These are phyloP conservation scores for Pisolithus albus DNA, from an alignment of 768 basidiomycete species.

Conservation along the genomic window DNA sequence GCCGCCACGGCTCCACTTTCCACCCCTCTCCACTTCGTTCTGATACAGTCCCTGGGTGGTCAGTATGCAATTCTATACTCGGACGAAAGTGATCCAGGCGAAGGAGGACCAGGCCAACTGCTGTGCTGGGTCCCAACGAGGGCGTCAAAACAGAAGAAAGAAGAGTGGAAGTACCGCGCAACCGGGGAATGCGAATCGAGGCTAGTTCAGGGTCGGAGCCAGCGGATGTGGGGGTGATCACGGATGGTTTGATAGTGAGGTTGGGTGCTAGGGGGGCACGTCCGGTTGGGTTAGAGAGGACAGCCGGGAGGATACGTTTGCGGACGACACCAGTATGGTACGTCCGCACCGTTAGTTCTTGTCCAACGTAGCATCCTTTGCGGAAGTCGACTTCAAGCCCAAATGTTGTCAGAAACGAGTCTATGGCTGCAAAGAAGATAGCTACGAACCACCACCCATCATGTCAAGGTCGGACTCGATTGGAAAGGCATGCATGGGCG, in stretches of 20 bases:
- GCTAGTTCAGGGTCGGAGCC: slow-evolving; percentile 22
- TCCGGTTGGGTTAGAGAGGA: slow-evolving; percentile 29
- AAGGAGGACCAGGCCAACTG: slow-evolving; percentile 72
- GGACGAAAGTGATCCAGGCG: slow-evolving; percentile 59
- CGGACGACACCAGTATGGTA: slow-evolving; percentile 90
- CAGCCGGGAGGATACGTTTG: slow-evolving; percentile 85
- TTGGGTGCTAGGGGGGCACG: slow-evolving; percentile 12
- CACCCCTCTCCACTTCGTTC: slow-evolving; percentile 25
- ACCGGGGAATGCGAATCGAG: slow-evolving; percentile 38
- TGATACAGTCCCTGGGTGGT: slow-evolving; percentile 16
- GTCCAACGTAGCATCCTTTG: slow-evolving; percentile 97
- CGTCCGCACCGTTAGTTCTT: slow-evolving; percentile 94
- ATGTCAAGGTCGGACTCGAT: slow-evolving; percentile 93
- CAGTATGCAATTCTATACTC: slow-evolving; percentile 15
- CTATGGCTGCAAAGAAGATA: slow-evolving; percentile 4
- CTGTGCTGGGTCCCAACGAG: slow-evolving; percentile 16
- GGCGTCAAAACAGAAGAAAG: slow-evolving; percentile 45
- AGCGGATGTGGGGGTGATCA: neutral
- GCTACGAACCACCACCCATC: slow-evolving; percentile 81
- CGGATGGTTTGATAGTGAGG: slow-evolving; percentile 21
- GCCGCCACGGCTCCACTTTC: slow-evolving; percentile 62
- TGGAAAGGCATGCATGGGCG: slow-evolving; percentile 74
- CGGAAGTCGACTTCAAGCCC: slow-evolving; percentile 74
- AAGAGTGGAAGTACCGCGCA: slow-evolving; percentile 70
- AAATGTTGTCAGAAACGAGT: neutral